Conservation (phyloP, 1,284 basidiomycete species). For the Boletus smithii region DNA sequence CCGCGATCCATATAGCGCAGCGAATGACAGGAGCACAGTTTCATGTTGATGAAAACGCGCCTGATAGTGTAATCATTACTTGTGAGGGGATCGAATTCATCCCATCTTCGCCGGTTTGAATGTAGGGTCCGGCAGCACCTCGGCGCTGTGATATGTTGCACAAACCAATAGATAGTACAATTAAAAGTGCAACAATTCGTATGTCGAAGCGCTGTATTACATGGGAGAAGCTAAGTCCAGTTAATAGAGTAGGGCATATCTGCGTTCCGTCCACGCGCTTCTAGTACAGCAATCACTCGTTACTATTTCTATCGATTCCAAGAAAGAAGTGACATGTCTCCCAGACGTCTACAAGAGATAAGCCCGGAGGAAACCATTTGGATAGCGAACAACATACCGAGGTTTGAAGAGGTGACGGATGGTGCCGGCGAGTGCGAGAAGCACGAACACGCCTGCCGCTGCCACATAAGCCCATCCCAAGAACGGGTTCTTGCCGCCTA, state of each 20-base stretch:
- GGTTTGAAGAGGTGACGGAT: constrained; percentile 91
- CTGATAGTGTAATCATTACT: constrained; percentile 40
- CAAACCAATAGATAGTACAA: constrained; percentile 22
- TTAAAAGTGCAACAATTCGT: constrained; percentile 19
- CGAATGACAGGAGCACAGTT: constrained; percentile 64
- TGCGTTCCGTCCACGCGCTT: constrained; percentile 1
- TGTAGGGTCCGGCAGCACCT: no score
- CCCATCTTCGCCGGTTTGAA: constrained; percentile 7
- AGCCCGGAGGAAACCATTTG: not conserved
- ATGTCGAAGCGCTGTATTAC: constrained; percentile 24
- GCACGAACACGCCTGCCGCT: constrained; percentile 82
- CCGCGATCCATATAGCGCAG: constrained; percentile 69
- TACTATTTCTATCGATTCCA: constrained; percentile 63
- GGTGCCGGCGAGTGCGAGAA: constrained; percentile 87
- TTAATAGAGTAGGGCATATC: constrained; percentile 18
- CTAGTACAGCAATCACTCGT: constrained; percentile 3
- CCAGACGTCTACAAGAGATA: constrained; percentile 53
- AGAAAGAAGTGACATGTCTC: constrained; percentile 82
- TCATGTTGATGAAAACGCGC: constrained; percentile 40
- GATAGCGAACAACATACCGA: constrained; percentile 55
- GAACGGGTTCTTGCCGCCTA: constrained; percentile 97
- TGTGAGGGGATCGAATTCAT: constrained; percentile 58
- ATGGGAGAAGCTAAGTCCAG: constrained; percentile 14
- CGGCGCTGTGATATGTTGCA: not conserved
- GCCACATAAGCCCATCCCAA: constrained; percentile 96